phyloP scores from a whole-genome alignment of 2,329 filamentous ascomycete species.

The Penicillium aurantiogriseum region DNA sequence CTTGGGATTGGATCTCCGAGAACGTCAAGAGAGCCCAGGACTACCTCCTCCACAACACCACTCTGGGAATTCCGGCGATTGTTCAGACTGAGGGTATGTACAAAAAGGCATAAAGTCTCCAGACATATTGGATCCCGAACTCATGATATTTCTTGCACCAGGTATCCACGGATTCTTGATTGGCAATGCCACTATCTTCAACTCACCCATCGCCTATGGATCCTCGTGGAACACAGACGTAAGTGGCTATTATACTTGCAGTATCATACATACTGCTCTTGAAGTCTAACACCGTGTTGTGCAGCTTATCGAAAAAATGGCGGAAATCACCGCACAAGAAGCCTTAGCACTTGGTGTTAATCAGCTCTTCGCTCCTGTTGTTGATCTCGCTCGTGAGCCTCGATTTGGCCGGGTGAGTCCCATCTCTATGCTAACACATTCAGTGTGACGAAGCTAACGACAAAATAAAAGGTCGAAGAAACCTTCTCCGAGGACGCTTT shows the following conservation, averaged over 20 bases:
- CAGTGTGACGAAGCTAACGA: not conserved
- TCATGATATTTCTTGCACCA: constrained; percentile 5
- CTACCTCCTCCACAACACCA: constrained; percentile 65
- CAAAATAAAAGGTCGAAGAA: constrained; percentile 57
- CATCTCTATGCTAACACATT: not conserved
- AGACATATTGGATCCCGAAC: not conserved
- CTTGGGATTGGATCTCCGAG: constrained; percentile 61
- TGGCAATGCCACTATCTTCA: constrained; percentile 74
- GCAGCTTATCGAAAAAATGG: constrained; percentile 64
- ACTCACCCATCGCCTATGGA: constrained; percentile 70
- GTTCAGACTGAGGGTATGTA: constrained; percentile 65
- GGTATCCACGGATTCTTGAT: constrained; percentile 68
- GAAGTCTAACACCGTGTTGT: not conserved
- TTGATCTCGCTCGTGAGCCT: constrained; percentile 68
- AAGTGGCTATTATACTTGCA: not conserved
- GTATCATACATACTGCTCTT: not conserved
- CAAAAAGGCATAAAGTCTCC: not conserved
- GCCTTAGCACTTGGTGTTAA: constrained; percentile 67
- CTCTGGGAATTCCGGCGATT: constrained; percentile 68
- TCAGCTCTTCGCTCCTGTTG: constrained; percentile 69
- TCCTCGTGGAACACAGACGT: constrained; percentile 66
- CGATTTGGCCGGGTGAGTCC: constrained; percentile 61
- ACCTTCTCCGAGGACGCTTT: constrained; percentile 69
- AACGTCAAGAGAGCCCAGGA: constrained; percentile 66
- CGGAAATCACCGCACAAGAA: constrained; percentile 63